phyloP scores from a whole-genome alignment of 305 asterid species.

The Fraxinus platypoda region DNA sequence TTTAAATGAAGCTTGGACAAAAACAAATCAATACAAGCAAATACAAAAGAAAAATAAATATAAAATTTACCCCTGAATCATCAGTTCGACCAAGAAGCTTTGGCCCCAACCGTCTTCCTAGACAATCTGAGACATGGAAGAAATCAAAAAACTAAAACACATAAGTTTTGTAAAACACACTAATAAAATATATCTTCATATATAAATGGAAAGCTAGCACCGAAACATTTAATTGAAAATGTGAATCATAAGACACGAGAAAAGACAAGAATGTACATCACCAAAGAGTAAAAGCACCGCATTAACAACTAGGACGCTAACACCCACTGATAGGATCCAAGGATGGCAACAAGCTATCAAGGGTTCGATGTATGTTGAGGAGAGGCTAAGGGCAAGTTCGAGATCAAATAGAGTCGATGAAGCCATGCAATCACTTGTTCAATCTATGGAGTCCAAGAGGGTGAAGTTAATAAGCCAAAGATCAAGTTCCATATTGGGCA shows the following conservation, averaged over 20 bases:
- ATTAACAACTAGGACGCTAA: constrained; percentile 9
- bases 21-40: constrained; percentile 12
- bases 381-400: no score
- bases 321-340: background rate
- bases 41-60: constrained; percentile 1
- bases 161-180: constrained; percentile 8
- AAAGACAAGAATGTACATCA: constrained; percentile 11
- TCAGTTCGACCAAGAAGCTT: constrained; percentile 84
- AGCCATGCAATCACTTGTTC: no score
- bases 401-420: no score
- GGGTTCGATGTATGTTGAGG: no score
- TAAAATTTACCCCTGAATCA: constrained; percentile 78
- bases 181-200: background rate
- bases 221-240: constrained; percentile 6
- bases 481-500: no score
- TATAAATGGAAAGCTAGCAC: constrained; percentile 2
- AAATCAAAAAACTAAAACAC: constrained; percentile 18
- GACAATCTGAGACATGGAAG: constrained; percentile 66
- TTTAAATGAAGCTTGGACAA: background rate
- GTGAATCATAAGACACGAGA: constrained; percentile 10
- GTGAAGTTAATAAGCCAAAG: no score
- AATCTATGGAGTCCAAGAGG: no score
- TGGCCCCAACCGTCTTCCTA: constrained; percentile 96
- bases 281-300: background rate
- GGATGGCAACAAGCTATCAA: no score